Evolutionary conservation across 345 rosid genomes (phyloP).

Genomic region (Durio zibethinus): DNA sequence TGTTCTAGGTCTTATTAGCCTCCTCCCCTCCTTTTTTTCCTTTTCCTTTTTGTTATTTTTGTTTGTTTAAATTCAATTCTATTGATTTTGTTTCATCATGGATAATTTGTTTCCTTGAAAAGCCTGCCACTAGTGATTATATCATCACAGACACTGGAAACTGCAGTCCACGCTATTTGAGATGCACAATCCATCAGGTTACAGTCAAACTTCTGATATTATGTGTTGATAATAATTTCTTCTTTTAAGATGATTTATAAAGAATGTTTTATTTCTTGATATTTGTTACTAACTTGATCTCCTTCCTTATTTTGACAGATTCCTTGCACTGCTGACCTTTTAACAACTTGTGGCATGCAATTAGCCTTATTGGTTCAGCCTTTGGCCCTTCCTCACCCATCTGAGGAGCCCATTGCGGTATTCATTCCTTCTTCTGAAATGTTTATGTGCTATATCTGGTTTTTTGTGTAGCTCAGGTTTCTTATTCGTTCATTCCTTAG

Average conservation of each 20-base stretch:
- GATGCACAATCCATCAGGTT: conserved; percentile 98
- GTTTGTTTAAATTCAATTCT: not conserved
- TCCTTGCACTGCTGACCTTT: conserved; percentile 92
- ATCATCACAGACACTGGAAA: conserved; percentile 83
- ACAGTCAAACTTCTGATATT: conserved; percentile 16
- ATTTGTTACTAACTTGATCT: not conserved
- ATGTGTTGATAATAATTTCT: conserved; percentile 2
- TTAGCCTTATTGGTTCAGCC: conserved; percentile 91
- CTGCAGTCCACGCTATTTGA: conserved; percentile 98
- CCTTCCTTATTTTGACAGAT: conserved; percentile 44
- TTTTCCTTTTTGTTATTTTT: conserved; percentile 5
- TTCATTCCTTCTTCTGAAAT: not conserved
- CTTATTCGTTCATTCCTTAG: not conserved
- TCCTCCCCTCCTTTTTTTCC: not conserved
- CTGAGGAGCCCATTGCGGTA: conserved; percentile 96
- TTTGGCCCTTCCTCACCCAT: conserved; percentile 87
- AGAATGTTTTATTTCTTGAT: not conserved
- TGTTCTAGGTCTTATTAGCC: not conserved
- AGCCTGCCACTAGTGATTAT: conserved; percentile 93
- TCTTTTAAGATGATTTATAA: not conserved
- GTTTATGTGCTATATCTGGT: not conserved
- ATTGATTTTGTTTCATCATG: not conserved
- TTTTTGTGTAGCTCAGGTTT: not conserved
- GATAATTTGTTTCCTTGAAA: conserved; percentile 28
- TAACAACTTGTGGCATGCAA: conserved; percentile 93